These are phyloP conservation scores for Scenedesmus sp. DNA, from an alignment of 163 green algal genomes.

Conservation along the genomic window DNA sequence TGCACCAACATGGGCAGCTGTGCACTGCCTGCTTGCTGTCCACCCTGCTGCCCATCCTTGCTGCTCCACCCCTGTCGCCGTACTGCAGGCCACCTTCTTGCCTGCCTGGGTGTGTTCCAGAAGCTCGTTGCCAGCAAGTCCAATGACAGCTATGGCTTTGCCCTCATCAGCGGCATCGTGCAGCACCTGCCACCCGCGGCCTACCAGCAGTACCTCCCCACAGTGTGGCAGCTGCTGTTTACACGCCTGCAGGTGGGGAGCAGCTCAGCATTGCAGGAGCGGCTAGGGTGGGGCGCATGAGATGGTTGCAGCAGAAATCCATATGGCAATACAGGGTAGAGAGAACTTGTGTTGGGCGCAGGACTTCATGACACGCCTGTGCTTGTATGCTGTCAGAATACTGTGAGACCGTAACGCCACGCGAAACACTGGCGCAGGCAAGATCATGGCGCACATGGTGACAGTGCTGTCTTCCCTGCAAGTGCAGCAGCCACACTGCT, in stretches of 20 bases:
- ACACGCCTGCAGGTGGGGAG: constrained; percentile 75
- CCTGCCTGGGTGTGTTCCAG: constrained; percentile 91
- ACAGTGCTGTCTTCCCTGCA: not conserved
- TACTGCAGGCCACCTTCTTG: constrained; percentile 76
- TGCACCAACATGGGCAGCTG: not conserved
- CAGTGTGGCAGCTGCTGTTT: constrained; percentile 89
- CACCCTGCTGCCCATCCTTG: not conserved
- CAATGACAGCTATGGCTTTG: constrained; percentile 94
- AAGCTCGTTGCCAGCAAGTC: constrained; percentile 91
- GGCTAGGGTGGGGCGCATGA: no score
- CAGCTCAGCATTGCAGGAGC: not conserved
- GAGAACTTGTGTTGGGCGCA: no score
- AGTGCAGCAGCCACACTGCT: not conserved
- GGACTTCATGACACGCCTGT: no score
- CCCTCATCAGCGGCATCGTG: constrained; percentile 89
- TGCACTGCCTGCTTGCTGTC: not conserved
- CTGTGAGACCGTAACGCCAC: not conserved
- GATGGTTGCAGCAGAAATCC: not conserved
- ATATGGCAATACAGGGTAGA: no score
- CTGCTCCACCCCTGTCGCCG: not conserved
- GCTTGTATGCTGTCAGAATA: not conserved
- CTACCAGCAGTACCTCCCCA: constrained; percentile 78
- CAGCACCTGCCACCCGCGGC: constrained; percentile 69
- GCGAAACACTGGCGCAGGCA: not conserved
- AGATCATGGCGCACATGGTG: not conserved